Conservation (phyloP, 1,284 basidiomycete species). For the Cryptococcus sp. region DNA sequence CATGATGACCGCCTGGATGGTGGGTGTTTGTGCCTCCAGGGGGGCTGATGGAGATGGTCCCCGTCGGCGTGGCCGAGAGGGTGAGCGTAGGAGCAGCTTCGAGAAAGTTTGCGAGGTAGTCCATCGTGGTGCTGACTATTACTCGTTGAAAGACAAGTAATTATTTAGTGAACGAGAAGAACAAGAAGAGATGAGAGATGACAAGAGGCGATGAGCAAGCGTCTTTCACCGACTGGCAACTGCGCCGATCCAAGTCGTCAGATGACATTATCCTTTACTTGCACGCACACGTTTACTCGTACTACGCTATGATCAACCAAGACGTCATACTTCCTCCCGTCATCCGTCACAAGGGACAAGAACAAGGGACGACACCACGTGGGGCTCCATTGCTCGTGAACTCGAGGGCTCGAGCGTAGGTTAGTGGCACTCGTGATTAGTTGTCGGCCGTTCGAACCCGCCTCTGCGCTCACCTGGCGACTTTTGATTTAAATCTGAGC, state of each 20-base stretch:
- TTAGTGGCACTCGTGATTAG: too few relatives aligned
- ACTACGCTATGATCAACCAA: neutral
- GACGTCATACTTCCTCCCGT: slow-evolving; percentile 1
- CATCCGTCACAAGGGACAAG: too few relatives aligned
- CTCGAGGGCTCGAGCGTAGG: too few relatives aligned
- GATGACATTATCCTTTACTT: neutral
- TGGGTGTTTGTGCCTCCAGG: slow-evolving; percentile 39
- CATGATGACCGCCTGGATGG: slow-evolving; percentile 16
- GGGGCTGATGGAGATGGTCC: slow-evolving; percentile 41
- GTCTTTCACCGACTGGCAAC: too few relatives aligned
- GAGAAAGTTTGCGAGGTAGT: slow-evolving; percentile 19
- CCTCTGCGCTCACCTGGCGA: too few relatives aligned
- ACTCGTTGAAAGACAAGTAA: neutral
- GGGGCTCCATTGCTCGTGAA: too few relatives aligned
- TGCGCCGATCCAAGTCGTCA: neutral
- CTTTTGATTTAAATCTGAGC: too few relatives aligned
- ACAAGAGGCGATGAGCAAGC: neutral
- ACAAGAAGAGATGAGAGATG: neutral
- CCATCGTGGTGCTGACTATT: slow-evolving; percentile 19
- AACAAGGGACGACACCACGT: too few relatives aligned
- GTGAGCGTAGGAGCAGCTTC: too few relatives aligned
- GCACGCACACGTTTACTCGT: too few relatives aligned
- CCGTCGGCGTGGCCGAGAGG: slow-evolving; percentile 20
- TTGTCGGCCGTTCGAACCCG: too few relatives aligned
- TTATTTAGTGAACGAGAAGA: neutral